Evolutionary conservation across 306 rosid species (phyloP).

Genomic region (Lagenaria siceraria): DNA sequence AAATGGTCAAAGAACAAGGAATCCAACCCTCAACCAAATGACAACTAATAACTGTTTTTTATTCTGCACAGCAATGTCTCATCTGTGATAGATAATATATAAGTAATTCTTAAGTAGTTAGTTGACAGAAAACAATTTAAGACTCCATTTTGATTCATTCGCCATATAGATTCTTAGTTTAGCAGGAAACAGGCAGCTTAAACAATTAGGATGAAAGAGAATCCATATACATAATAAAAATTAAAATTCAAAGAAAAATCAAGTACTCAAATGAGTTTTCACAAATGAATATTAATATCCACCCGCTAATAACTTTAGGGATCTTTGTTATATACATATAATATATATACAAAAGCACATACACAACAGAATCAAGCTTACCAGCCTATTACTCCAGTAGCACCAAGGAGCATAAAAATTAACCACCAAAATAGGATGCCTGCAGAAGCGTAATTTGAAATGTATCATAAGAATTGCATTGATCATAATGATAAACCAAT

Average conservation of each 20-base stretch:
- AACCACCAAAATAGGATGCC: constrained; percentile 71
- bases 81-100: not conserved
- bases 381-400: constrained; percentile 93
- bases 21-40: not conserved
- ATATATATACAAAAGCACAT: not conserved
- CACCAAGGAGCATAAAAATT: constrained; percentile 98
- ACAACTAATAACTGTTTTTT: not conserved
- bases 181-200: not conserved
- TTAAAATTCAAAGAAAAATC: not conserved
- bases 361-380: constrained; percentile 21
- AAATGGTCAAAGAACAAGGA: not conserved
- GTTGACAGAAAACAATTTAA: not conserved
- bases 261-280: not conserved
- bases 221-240: not conserved
- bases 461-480: not conserved
- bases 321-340: not conserved
- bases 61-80: not conserved
- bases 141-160: not conserved
- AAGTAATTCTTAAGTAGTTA: not conserved
- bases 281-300: not conserved
- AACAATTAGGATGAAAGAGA: not conserved
- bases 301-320: not conserved
- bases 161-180: not conserved
- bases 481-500: not conserved
- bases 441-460: constrained; percentile 24